A percentile compares a stretch with the other conserved stretches of the same genome.
Conservation (phyloP, 2,329 filamentous ascomycete genomes). For the Fusarium sp. region DNA sequence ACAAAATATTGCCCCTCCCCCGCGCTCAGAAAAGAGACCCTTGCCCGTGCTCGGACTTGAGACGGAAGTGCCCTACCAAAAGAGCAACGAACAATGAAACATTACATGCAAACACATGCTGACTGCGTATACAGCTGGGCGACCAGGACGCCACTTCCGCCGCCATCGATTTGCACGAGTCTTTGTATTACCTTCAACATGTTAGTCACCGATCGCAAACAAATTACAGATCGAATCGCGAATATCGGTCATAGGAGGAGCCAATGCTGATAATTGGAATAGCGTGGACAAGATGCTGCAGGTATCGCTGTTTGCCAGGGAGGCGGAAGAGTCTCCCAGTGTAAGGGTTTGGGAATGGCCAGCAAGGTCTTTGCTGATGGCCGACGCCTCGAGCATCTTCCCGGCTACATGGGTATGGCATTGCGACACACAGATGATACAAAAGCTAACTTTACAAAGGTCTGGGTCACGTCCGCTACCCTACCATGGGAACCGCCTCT, state of each 20-base stretch:
- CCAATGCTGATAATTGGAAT: conserved; percentile 47
- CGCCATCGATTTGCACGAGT: conserved; percentile 75
- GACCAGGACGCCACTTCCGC: conserved; percentile 57
- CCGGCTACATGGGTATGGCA: conserved; percentile 79
- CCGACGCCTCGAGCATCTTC: conserved; percentile 66
- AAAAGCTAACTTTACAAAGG: conserved; percentile 34
- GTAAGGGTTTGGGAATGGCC: conserved; percentile 89
- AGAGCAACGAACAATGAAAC: conserved; percentile 8
- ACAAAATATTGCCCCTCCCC: conserved; percentile 27
- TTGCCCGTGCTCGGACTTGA: conserved; percentile 31
- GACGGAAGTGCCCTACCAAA: conserved; percentile 27
- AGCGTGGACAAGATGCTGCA: conserved; percentile 88
- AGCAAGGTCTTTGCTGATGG: conserved; percentile 80
- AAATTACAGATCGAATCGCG: neutral
- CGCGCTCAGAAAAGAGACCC: conserved; percentile 27
- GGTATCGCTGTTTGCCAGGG: conserved; percentile 81
- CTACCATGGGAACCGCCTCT: conserved; percentile 83
- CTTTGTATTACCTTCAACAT: conserved; percentile 75
- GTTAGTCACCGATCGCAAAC: conserved; percentile 43
- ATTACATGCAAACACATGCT: conserved; percentile 3
- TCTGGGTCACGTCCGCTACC: conserved; percentile 87
- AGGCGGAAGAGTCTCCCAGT: conserved; percentile 83
- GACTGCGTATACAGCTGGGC: conserved; percentile 46
- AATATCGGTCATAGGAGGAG: conserved; percentile 23
- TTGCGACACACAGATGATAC: conserved; percentile 5